Evolutionary conservation across 2,329 filamentous ascomycete genomes (phyloP), one percentile per base, ranked within the genome.

Genomic region (Phoma herbarum): DNA sequence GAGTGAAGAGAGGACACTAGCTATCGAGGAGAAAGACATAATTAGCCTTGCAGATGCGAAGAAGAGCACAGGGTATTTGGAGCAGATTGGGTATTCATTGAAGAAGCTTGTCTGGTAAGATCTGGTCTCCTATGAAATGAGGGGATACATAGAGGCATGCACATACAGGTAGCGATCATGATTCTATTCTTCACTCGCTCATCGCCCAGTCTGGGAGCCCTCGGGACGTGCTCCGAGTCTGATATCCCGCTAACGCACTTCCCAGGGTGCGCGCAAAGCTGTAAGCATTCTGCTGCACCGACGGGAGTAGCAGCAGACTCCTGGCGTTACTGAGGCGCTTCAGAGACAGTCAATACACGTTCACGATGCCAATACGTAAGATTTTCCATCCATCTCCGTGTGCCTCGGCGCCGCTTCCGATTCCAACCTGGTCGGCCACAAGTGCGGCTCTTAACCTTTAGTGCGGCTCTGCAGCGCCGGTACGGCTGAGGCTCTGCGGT

Each of bases 21-120:
- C 80, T 16, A 78, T 87, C 3, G 81, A 87, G 59, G 79, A 87
- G 58, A 80, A 80, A 39, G 90, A 94, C 68, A 91, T 99, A 50
- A 92, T 99, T 51, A 91, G 88, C 23, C 76, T 96, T 52, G 87
- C 87, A 2, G 93, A 97, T 72, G 95, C 95, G 56, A 94, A 87
- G 83, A 90, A 86, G 81, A 93, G 89, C 60, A 97, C 94, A 0
- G 91, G 93, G 0, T 83, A 96, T 68, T 76, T 98, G 51, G 94
- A 97, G 78, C 89, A 94, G 75, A 79, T 96, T 71, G 92, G 93
- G 1, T 93, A 98, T 81, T 90, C 90, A 59, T 84, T 98, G 69
- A 97, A 97, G 85, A 96, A 92, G 82, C 79, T 98, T 74, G 93
- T 99, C 12, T 98, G 95, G 95, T 60, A 55, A 42, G 50, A 33